These are phyloP conservation scores for Puccinia sorghi DNA, from an alignment of 1,284 basidiomycete genomes.

Conservation along the genomic window DNA sequence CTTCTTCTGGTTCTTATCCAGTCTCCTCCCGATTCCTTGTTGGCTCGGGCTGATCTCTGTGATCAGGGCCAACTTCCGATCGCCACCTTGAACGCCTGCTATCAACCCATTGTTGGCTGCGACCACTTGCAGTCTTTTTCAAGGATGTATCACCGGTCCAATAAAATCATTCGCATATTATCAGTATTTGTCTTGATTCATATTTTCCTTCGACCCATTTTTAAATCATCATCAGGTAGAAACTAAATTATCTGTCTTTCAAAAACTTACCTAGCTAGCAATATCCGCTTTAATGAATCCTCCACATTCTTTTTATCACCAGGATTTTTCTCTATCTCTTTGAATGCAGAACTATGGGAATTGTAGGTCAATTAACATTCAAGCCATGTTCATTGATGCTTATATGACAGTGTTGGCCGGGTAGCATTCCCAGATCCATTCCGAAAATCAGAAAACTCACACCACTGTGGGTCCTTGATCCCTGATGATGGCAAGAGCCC, in stretches of 20 bases:
- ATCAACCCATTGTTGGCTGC: slow-evolving; percentile 4
- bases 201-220: too few species aligned
- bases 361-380: neutral
- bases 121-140: slow-evolving; percentile 18
- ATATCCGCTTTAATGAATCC: slow-evolving; percentile 8
- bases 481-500: slow-evolving; percentile 11
- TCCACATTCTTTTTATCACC: slow-evolving; percentile 8
- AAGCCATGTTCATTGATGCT: neutral
- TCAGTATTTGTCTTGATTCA: too few species aligned
- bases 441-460: slow-evolving; percentile 4
- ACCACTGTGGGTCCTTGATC: slow-evolving; percentile 13
- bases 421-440: neutral
- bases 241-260: neutral
- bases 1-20: slow-evolving; percentile 5
- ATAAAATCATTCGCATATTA: neutral
- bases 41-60: slow-evolving; percentile 12
- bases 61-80: neutral
- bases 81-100: slow-evolving; percentile 2
- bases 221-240: too few species aligned
- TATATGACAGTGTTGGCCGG: too few species aligned
- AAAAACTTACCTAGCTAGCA: slow-evolving; percentile 16
- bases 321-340: slow-evolving; percentile 26
- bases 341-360: neutral
- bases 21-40: neutral
- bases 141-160: neutral